Conservation (phyloP, 495 filamentous ascomycete species). For the Patellaria atrata region DNA sequence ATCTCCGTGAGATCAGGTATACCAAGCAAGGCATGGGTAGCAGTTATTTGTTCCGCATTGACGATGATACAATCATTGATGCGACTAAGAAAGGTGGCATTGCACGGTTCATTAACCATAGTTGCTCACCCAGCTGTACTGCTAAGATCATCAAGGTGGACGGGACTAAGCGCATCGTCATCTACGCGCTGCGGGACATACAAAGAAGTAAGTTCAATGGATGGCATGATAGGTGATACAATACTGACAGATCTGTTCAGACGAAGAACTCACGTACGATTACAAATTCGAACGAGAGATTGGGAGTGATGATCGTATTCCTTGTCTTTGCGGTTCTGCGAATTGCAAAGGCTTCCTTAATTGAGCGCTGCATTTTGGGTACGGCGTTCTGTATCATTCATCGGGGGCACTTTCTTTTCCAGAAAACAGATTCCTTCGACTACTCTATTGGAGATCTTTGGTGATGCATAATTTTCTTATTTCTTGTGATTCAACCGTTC, state of each 20-base stretch:
- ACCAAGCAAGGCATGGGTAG: constrained; percentile 93
- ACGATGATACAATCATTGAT: constrained; percentile 94
- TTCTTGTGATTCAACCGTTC: no score
- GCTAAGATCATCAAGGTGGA: constrained; percentile 99
- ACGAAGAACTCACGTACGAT: constrained; percentile 97
- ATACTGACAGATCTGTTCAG: constrained; percentile 43
- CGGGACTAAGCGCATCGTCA: constrained; percentile 97
- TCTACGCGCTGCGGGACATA: constrained; percentile 93
- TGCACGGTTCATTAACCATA: constrained; percentile 97
- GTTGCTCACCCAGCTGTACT: constrained; percentile 94
- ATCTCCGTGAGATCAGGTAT: constrained; percentile 82
- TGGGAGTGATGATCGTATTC: constrained; percentile 85
- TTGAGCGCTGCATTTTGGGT: no score
- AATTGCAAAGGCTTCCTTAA: constrained; percentile 99
- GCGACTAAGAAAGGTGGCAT: constrained; percentile 97
- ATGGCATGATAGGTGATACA: background rate
- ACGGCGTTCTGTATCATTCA: no score
- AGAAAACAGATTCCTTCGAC: no score
- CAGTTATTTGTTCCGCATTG: constrained; percentile 95
- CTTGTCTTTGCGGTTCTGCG: constrained; percentile 87
- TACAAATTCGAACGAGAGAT: constrained; percentile 99
- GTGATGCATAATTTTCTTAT: no score
- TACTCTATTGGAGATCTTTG: no score
- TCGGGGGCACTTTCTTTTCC: no score
- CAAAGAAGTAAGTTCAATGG: constrained; percentile 58